Evolutionary conservation across 2,329 filamentous ascomycete genomes (phyloP), one percentile per base, ranked within the genome.

Genomic region (Calonectria pseudoturangicola): DNA sequence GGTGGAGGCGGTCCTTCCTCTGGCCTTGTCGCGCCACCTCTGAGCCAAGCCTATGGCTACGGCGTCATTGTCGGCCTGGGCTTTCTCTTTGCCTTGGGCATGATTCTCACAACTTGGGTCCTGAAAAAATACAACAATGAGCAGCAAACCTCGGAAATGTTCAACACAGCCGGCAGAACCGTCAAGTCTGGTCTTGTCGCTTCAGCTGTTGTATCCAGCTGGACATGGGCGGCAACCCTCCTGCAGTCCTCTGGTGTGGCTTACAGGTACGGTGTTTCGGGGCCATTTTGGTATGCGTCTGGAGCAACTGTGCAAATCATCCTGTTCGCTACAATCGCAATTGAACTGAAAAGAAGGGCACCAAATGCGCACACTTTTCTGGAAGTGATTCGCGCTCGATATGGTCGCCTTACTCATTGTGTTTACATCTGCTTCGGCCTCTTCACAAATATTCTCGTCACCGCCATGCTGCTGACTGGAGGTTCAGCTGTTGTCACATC

Each of bases 91-190:
- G 93, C 93, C 39, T 85, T 95, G 75, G 91, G 92, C 73, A 94
- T 94, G 92, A 84, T 87, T 94, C 79, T 85, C 91, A 66, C 92
- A 92, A 94, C 92, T 2, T 93, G 92, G 83, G 88, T 93, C 33
- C 85, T 94, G 71, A 93, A 92, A 28, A 41, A 36, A 33, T 90
- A 84, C 80, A 85, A 84, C 78, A 82, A 83, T 47, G 95, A 96
- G 82, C 87, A 96, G 5, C 95, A 97, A 83, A 98, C 95, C 0
- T 96, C 94, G 0, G 95, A 98, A 85, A 96, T 95, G 91, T 98
- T 98, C 88, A 95, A 90, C 75, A 98, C 95, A 0, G 95, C 95
- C 63, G 95, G 95, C 27, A 89, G 95, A 72, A 95, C 94, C 3
- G 93, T 98, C 76, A 98, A 97, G 82, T 95, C 94, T 6, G 95